Percentiles rank a stretch among this genome's conserved stretches.
These are phyloP conservation scores for Tillandsia leiboldiana DNA, from an alignment of 176 grass and related monocot species.

Conservation along the genomic window DNA sequence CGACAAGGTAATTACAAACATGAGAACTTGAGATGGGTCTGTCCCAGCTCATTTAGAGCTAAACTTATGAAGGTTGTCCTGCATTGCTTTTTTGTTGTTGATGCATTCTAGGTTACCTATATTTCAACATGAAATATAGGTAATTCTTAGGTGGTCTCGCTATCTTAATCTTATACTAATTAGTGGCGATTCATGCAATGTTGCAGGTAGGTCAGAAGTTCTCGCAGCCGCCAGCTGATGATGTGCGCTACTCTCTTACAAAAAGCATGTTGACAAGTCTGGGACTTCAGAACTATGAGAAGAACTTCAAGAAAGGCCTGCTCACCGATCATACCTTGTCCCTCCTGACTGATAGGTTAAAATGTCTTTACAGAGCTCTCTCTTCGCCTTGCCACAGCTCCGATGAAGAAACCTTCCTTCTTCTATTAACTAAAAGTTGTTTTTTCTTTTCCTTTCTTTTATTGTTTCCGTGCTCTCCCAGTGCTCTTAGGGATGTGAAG, in stretches of 20 bases:
- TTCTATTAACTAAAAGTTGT: background rate
- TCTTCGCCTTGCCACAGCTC: background rate
- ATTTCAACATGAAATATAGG: background rate
- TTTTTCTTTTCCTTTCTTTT: background rate
- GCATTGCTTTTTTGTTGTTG: too few species aligned
- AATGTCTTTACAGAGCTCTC: background rate
- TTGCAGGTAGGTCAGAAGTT: slow-evolving; percentile 84
- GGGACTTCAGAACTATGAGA: slow-evolving; percentile 95
- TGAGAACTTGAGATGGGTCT: too few species aligned
- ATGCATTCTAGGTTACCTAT: too few species aligned
- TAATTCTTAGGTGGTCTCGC: background rate
- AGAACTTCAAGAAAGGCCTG: slow-evolving; percentile 95
- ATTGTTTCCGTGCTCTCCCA: slow-evolving; percentile 18
- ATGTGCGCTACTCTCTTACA: slow-evolving; percentile 55
- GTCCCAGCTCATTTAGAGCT: too few species aligned
- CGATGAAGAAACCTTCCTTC: background rate
- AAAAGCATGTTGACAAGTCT: slow-evolving; percentile 65
- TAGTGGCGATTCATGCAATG: slow-evolving; percentile 10
- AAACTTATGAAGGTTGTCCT: too few species aligned
- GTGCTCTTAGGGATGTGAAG: slow-evolving; percentile 92
- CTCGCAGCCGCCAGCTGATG: slow-evolving; percentile 57
- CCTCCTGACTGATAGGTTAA: slow-evolving; percentile 81
- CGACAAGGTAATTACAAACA: too few species aligned
- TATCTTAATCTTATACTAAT: background rate
- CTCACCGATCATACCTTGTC: slow-evolving; percentile 76